Percentiles rank a stretch among this genome's conserved stretches.
Evolutionary conservation across 2,329 filamentous ascomycete genomes (phyloP).

Genomic region (Ascochyta koolunga): DNA sequence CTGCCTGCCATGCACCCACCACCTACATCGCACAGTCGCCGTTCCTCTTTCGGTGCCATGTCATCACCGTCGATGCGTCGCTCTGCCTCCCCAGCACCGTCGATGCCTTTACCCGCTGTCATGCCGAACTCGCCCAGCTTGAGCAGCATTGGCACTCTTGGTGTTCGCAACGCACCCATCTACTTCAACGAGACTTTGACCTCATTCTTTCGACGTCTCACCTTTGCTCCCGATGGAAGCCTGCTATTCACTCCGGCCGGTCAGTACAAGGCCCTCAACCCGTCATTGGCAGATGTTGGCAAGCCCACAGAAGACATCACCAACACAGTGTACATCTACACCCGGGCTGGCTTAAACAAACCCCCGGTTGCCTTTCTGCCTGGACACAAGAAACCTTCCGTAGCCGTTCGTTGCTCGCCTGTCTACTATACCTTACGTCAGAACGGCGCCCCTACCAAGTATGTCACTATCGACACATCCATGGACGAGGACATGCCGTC

Average conservation of each 20-base stretch:
- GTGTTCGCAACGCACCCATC: slow-evolving; percentile 80
- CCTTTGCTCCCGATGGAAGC: slow-evolving; percentile 94
- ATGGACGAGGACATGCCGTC: slow-evolving; percentile 81
- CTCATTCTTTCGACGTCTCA: slow-evolving; percentile 92
- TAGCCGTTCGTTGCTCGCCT: slow-evolving; percentile 93
- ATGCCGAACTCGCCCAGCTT: slow-evolving; percentile 93
- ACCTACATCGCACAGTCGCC: slow-evolving; percentile 85
- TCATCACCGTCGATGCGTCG: slow-evolving; percentile 77
- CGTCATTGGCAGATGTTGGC: slow-evolving; percentile 67
- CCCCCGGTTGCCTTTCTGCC: slow-evolving; percentile 93
- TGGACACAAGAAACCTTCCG: slow-evolving; percentile 96
- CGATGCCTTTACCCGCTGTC: slow-evolving; percentile 90
- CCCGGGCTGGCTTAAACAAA: slow-evolving; percentile 93
- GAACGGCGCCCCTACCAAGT: slow-evolving; percentile 69
- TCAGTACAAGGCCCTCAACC: slow-evolving; percentile 84
- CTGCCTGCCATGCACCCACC: slow-evolving; percentile 92
- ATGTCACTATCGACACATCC: slow-evolving; percentile 94
- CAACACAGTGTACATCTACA: slow-evolving; percentile 99
- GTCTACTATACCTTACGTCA: slow-evolving; percentile 83
- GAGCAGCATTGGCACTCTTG: slow-evolving; percentile 53
- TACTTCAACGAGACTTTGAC: slow-evolving; percentile 97
- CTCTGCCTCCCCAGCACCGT: slow-evolving; percentile 91
- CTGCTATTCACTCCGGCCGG: slow-evolving; percentile 92
- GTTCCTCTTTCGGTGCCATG: slow-evolving; percentile 79
- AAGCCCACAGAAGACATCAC: slow-evolving; percentile 85